Evolutionary conservation across 331 rosid species (phyloP), one percentile per base, ranked within the genome.

Genomic region (Cydonia oblonga): DNA sequence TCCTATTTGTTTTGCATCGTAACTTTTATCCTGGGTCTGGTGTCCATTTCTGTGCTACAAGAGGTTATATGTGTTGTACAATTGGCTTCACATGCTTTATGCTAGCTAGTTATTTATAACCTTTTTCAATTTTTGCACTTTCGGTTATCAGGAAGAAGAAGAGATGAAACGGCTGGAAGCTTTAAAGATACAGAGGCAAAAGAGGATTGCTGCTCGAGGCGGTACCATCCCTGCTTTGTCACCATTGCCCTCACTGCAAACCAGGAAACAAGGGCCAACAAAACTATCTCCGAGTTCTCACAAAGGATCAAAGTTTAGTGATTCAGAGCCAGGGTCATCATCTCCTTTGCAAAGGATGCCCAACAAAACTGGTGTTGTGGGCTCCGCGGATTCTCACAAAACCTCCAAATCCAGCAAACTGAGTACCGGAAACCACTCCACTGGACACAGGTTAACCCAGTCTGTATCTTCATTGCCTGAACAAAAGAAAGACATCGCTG

Each of bases 121-220:
- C 61, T 65, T 65, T 42, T 57, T 51, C 46, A 57, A 61, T 60
- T 6, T 78, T 42, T 28, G 52, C 32, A 52, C 75, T 51, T 78
- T 29, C 65, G n/a, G 42, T 78, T 53, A 80, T 51, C 80, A 95
- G 99, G 96, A 95, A 78, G 90, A 81, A 54, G 97, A 88, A 76
- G 93, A 84, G 66, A 64, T 76, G 28, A 95, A 90, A 79, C 90
- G 99, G 29, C 58, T 95, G 44, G 96, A 95, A 78, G 87, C 96
- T 77, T 79, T 95, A 64, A 95, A 91, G 86, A 84, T 87, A 33
- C 87, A 90, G 84, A 95, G 99, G 89, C 96, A 95, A 78, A 95
- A 87, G 86, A 95, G 99, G 82, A 95, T 91, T 78, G 93, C 96
- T 71, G 86, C 96, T 62, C 87, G 92, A 85, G 90, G 90, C 22